Base-by-base conservation (phyloP, 2,329 filamentous ascomycete genomes). In the Sclerotinia borealis region DNA sequence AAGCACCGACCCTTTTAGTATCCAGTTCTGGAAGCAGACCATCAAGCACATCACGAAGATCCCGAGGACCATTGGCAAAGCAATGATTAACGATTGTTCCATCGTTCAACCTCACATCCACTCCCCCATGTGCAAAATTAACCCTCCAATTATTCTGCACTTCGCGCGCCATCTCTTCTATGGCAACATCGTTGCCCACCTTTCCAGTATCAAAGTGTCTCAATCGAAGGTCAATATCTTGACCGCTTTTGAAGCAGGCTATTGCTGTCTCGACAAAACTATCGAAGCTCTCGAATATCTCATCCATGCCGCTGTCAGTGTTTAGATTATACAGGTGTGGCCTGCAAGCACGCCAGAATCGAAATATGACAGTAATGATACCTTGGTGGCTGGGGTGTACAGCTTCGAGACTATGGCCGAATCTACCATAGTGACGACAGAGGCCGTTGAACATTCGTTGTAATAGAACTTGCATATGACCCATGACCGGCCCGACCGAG, bases 271-370 rank as follows among this genome's bases (percentile, higher is more conserved):
- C 43, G 4, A 43, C 41, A 63, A 63, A 63, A 9, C 36, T 13
- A 50, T 63, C 43, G 22, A 58, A 59, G 31, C 25, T 29, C 17
- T 34, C 34, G 13, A 63, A 49, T 17, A 63, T 17, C 17, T 59
- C 43, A 31, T 29, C 51, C 31, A 63, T 25, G 17, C 51, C 31
- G 27, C n/a, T 27, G 19, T n/a, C 31, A 41, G 36, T 31, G 10
- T 58, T 58, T 11, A 59, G 36, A 15, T 63, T 56, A 7, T 43
- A 37, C 7, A 63, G 19, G 39, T 58, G 43, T 15, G 67, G 65
- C 9, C 62, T 58, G 13, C 68, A 63, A n/a, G 66, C 63, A 51
- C 70, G 58, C 70, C 68, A 72, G 59, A 72, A 73, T 47, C 67
- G 65, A 48, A 65, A 64, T 13, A 60, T 60, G 25, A 67, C 65